Evolutionary conservation across 768 basidiomycete genomes (phyloP).

Genomic region (Suillus discolor): DNA sequence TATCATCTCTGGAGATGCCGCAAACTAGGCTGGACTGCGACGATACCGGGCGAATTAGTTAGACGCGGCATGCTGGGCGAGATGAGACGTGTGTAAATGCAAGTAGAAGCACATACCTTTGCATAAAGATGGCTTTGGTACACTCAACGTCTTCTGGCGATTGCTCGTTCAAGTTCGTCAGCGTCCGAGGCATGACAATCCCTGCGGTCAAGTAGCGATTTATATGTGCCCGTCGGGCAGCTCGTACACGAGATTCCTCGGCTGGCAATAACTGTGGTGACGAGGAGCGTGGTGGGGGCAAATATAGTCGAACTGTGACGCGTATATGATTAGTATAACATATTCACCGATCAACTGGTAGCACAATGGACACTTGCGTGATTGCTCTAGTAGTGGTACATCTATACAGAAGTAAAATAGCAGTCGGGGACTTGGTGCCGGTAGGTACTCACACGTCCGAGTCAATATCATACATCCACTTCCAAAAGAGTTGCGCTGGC

Average conservation of each 20-base stretch:
- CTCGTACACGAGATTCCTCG: constrained; percentile 28
- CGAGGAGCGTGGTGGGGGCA: constrained; percentile 63
- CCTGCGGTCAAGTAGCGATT: constrained; percentile 58
- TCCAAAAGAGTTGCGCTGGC: too few relatives aligned
- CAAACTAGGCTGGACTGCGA: constrained; percentile 83
- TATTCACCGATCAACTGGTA: constrained; percentile 69
- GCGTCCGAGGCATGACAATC: constrained; percentile 44
- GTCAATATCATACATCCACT: too few relatives aligned
- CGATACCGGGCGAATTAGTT: constrained; percentile 84
- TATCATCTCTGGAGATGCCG: constrained; percentile 73
- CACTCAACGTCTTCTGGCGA: constrained; percentile 74
- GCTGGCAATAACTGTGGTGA: constrained; percentile 39
- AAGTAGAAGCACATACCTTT: constrained; percentile 56
- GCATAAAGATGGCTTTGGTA: constrained; percentile 81
- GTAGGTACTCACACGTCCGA: too few relatives aligned
- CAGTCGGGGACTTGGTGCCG: too few relatives aligned
- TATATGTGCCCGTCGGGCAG: constrained; percentile 34
- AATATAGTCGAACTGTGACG: constrained; percentile 77
- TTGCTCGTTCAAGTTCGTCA: constrained; percentile 75
- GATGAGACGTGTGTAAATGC: constrained; percentile 3
- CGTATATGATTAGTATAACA: constrained; percentile 79
- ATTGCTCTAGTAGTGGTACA: constrained; percentile 75
- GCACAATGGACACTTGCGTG: constrained; percentile 84
- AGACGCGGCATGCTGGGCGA: constrained; percentile 81
- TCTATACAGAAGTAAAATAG: too few relatives aligned